These are phyloP conservation scores for Candida cerambycidarum DNA, from an alignment of 805 yeast species.

Conservation along the genomic window DNA sequence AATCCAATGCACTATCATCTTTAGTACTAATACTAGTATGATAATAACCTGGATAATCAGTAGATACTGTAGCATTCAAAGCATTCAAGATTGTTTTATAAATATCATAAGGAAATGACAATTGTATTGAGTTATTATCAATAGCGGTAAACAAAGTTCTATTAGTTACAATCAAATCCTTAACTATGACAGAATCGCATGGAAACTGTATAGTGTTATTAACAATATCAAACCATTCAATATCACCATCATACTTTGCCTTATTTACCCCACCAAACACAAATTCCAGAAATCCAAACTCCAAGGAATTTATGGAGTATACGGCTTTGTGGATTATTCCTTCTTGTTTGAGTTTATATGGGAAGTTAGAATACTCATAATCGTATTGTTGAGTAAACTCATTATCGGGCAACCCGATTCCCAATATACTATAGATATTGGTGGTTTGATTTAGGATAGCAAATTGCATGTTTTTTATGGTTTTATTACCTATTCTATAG, in stretches of 20 bases:
- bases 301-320: slow-evolving; percentile 27
- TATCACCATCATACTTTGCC: slow-evolving; percentile 24
- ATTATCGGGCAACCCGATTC: slow-evolving; percentile 66
- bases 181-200: slow-evolving; percentile 3
- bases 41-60: slow-evolving; percentile 3
- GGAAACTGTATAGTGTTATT: slow-evolving; percentile 7
- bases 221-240: slow-evolving; percentile 22
- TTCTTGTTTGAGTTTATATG: slow-evolving; percentile 29
- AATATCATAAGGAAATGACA: slow-evolving; percentile 2
- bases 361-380: slow-evolving; percentile 39
- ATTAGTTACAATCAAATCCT: neutral
- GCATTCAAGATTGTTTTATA: neutral
- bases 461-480: slow-evolving; percentile 54
- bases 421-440: slow-evolving; percentile 68
- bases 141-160: neutral
- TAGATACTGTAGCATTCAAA: slow-evolving; percentile 4
- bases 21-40: neutral
- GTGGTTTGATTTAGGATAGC: slow-evolving; percentile 72
- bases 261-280: slow-evolving; percentile 36
- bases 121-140: slow-evolving; percentile 7
- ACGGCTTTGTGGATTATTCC: slow-evolving; percentile 34
- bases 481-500: slow-evolving; percentile 49
- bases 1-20: neutral
- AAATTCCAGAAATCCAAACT: slow-evolving; percentile 28
- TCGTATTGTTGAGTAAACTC: slow-evolving; percentile 51